Percentiles rank a stretch among this genome's conserved stretches.
Evolutionary conservation across 1,139 yeast genomes (phyloP).

Genomic region (Geotrichum europaeum): DNA sequence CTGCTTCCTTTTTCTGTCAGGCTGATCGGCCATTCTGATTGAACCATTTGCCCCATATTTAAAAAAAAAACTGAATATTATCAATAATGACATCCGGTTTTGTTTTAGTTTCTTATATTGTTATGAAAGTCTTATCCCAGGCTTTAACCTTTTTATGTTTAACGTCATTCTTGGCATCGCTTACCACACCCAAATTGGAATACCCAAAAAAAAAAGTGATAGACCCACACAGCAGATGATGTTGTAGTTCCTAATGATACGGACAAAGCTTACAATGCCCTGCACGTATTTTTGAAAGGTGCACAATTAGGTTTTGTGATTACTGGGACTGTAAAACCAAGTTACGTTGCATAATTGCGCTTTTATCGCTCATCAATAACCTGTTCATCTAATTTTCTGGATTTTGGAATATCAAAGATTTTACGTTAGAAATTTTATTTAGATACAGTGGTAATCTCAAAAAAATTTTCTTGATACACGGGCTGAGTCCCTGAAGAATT

Average conservation of each 20-base stretch:
- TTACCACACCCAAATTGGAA: constrained; percentile 58
- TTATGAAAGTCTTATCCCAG: constrained; percentile 58
- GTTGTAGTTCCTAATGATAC: constrained; percentile 44
- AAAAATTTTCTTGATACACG: no score
- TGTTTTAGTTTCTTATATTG: constrained; percentile 59
- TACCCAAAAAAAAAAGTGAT: constrained; percentile 61
- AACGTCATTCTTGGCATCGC: constrained; percentile 64
- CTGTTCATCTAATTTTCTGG: constrained; percentile 60
- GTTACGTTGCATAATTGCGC: constrained; percentile 56
- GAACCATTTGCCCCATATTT: constrained; percentile 57
- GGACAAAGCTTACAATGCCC: constrained; percentile 48
- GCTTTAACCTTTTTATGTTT: constrained; percentile 63
- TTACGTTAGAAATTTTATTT: no score
- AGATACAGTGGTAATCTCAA: no score
- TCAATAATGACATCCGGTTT: constrained; percentile 62
- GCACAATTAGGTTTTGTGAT: constrained; percentile 55
- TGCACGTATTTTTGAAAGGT: constrained; percentile 60
- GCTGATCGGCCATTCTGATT: constrained; percentile 62
- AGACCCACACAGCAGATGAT: constrained; percentile 47
- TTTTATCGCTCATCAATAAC: constrained; percentile 55
- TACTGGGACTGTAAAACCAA: constrained; percentile 57
- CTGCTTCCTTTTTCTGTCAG: constrained; percentile 67
- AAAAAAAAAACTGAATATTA: constrained; percentile 63
- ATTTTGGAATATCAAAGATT: constrained; percentile 45
- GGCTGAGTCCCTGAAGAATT: no score